Conservation (phyloP, 257 asterid species). For the Datura wrightii region DNA sequence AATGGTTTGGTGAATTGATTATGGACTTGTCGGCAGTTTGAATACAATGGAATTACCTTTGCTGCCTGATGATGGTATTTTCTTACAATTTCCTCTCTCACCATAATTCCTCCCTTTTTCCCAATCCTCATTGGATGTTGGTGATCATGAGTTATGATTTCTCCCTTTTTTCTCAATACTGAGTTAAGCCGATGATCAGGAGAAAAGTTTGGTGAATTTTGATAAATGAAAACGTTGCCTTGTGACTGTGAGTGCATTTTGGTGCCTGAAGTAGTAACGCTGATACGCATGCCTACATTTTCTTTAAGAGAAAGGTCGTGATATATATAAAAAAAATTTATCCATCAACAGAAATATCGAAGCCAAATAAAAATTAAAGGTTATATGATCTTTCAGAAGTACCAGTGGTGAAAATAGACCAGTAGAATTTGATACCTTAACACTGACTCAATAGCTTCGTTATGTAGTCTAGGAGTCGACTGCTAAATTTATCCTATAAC, state of each 20-base stretch:
- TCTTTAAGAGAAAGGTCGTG: not conserved
- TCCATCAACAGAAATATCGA: no score
- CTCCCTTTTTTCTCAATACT: not conserved
- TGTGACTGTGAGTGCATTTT: not conserved
- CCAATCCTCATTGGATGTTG: not conserved
- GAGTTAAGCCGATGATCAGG: not conserved
- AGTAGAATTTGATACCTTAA: not conserved
- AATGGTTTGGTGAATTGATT: conserved; percentile 25
- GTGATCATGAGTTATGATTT: not conserved
- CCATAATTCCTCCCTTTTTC: not conserved
- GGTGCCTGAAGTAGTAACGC: not conserved
- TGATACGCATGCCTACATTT: not conserved
- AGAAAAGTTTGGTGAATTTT: not conserved
- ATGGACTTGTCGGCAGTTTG: not conserved
- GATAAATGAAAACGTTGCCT: not conserved
- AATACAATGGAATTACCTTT: not conserved
- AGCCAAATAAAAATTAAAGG: no score
- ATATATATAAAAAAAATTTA: no score
- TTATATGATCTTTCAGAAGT: no score
- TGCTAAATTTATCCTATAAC: not conserved
- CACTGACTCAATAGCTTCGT: not conserved
- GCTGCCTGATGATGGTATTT: conserved; percentile 6
- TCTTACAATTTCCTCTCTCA: conserved; percentile 12
- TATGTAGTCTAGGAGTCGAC: not conserved
- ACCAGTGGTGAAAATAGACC: not conserved